A percentile compares a stretch with the other conserved stretches of the same genome.
Evolutionary conservation across 257 asterid species (phyloP).

Genomic region (Eustoma russellianum): DNA sequence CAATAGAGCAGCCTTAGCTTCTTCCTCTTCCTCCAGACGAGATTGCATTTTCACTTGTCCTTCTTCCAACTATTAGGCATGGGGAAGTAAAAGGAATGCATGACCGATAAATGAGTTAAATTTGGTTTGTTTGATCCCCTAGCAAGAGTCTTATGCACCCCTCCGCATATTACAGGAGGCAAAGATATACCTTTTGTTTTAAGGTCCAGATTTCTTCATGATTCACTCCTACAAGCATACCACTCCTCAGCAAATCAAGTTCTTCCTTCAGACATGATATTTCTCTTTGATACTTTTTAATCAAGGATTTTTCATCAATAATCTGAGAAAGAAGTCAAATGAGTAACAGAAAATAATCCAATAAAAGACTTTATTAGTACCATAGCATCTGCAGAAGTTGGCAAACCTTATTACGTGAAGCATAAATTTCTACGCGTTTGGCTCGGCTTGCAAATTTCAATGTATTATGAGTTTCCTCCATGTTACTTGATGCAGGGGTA

Average conservation of each 20-base stretch:
- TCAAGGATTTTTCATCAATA: constrained; percentile 94
- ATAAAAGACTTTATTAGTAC: constrained; percentile 9
- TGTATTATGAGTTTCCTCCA: constrained; percentile 98
- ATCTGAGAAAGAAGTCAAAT: constrained; percentile 38
- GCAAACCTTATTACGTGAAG: constrained; percentile 88
- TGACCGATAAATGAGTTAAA: background rate
- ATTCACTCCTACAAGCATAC: constrained; percentile 68
- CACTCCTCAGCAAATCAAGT: constrained; percentile 77
- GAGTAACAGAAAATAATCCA: constrained; percentile 7
- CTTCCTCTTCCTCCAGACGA: constrained; percentile 99
- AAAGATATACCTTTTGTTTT: constrained; percentile 56
- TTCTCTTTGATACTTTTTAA: constrained; percentile 96
- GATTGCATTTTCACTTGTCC: constrained; percentile 99
- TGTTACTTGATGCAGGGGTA: constrained; percentile 97
- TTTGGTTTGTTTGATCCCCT: too few species aligned
- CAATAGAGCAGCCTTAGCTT: constrained; percentile 93
- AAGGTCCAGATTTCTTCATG: constrained; percentile 81
- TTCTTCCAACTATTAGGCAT: constrained; percentile 64
- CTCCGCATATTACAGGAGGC: background rate
- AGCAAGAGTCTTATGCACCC: background rate
- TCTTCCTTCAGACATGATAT: constrained; percentile 79
- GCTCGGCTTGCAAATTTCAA: constrained; percentile 99
- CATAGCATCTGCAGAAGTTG: constrained; percentile 5
- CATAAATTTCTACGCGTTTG: constrained; percentile 82
- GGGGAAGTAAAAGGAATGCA: too few species aligned